Evolutionary conservation across 2,329 filamentous ascomycete genomes (phyloP), one percentile per base, ranked within the genome.

Genomic region (Endothia cerciana): DNA sequence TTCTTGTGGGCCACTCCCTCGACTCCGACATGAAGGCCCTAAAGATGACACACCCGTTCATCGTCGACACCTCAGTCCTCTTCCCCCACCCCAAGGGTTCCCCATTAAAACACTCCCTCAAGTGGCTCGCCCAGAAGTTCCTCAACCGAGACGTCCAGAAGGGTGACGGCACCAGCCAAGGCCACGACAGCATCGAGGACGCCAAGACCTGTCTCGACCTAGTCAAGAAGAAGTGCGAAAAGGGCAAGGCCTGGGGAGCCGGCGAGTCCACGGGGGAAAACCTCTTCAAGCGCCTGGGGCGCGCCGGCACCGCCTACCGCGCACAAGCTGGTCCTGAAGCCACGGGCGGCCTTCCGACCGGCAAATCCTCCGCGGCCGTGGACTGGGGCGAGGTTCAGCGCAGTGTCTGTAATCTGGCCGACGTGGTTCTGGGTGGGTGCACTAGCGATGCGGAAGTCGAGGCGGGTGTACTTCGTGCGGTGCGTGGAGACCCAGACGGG

Each of bases 191-290:
- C 66, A 85, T 97, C 69, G 95, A 99, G 77, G 95, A 99, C 76
- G 93, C 95, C 17, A 89, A 86, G 70, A 93, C 95, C 2, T 96
- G 93, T 70, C 88, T 99, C 17, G 94, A 98, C 73, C 89, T 99
- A 1, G 88, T 98, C 58, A 97, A 95, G 77, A 90, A 94, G 74
- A 99, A 99, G 77, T 97, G 94, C 76, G 94, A 98, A 76, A 95
- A 92, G 78, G 95, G 95, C 49, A 91, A 91, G 70, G 79, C 83
- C 30, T 99, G 94, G 92, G 95, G 93, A 43, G 90, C 90, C 0
- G 87, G 87, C 60, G 93, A 97, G 53, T 85, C 88, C 1, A 89
- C 89, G 56, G 89, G 89, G 49, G 95, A 99, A 79, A 94, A 93
- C 71, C 88, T 99, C 60, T 99, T 98, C 82, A 91, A 90, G 71